Evolutionary conservation across 257 asterid species (phyloP).

Genomic region (Nicotiana noctiflora): DNA sequence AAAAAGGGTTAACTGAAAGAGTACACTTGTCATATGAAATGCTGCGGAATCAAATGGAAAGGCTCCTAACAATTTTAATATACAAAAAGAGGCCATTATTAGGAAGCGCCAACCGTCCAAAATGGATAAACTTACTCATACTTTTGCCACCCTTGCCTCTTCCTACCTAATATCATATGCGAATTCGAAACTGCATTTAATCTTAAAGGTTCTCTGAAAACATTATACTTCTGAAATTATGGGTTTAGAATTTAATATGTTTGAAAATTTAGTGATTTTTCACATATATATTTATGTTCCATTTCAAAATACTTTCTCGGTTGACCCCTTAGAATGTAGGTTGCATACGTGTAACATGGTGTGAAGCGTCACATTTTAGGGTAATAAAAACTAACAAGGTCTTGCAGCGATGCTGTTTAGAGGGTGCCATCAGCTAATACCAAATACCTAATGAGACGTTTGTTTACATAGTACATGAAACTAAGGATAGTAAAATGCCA

Average conservation of each 20-base stretch:
- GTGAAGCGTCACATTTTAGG: not conserved
- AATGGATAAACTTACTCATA: not conserved
- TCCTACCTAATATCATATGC: not conserved
- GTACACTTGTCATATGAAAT: not conserved
- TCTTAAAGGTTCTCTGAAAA: no score
- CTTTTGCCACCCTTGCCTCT: not conserved
- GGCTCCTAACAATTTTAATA: not conserved
- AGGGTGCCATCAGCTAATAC: not conserved
- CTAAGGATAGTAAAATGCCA: not conserved
- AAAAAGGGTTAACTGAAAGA: not conserved
- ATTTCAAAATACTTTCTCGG: no score
- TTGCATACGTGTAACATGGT: not conserved
- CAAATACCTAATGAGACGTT: not conserved
- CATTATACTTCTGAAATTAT: no score
- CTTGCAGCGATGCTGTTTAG: not conserved
- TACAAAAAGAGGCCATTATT: not conserved
- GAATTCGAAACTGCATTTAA: no score
- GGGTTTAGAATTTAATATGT: no score
- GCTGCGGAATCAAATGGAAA: not conserved
- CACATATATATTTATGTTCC: no score
- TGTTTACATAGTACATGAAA: not conserved
- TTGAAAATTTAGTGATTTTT: no score
- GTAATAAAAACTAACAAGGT: not conserved
- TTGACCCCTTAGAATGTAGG: no score
- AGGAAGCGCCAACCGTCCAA: not conserved